Evolutionary conservation across 306 rosid species (phyloP).

Genomic region (Coriaria nepalensis): DNA sequence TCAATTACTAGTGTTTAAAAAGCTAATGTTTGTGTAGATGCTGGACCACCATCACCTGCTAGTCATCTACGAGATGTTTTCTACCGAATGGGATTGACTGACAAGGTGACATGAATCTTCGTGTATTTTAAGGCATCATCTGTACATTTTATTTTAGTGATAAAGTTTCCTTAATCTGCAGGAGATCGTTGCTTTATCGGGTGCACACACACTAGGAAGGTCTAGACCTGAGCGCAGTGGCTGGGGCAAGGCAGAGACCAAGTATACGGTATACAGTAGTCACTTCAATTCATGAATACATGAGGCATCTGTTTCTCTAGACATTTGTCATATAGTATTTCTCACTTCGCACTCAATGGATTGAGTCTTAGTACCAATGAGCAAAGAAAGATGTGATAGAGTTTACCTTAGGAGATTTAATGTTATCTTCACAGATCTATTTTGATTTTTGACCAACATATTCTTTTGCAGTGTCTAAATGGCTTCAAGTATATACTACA

Average conservation of each 20-base stretch:
- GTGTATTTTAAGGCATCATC: constrained; percentile 1
- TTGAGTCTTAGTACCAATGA: no score
- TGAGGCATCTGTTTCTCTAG: no score
- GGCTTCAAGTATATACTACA: no score
- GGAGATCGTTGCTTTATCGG: constrained; percentile 97
- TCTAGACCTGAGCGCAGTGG: constrained; percentile 97
- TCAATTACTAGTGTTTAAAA: constrained; percentile 1
- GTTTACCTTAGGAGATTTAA: no score
- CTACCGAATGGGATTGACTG: constrained; percentile 85
- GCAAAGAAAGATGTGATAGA: no score
- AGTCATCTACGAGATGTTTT: constrained; percentile 85
- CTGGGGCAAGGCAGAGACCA: constrained; percentile 97
- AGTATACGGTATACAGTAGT: constrained; percentile 52
- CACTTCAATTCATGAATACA: no score
- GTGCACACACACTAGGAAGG: constrained; percentile 91
- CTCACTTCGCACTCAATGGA: no score
- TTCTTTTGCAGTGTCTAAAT: no score
- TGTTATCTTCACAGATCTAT: no score
- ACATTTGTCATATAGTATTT: no score
- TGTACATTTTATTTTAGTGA: constrained; percentile 14
- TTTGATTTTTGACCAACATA: no score
- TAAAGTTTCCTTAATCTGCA: constrained; percentile 25
- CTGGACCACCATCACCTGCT: constrained; percentile 95
- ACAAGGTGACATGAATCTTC: constrained; percentile 45
- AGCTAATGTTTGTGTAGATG: constrained; percentile 39